Evolutionary conservation across 371 early-diverging fungal species (phyloP).

Genomic region (Rhizopus sp.): DNA sequence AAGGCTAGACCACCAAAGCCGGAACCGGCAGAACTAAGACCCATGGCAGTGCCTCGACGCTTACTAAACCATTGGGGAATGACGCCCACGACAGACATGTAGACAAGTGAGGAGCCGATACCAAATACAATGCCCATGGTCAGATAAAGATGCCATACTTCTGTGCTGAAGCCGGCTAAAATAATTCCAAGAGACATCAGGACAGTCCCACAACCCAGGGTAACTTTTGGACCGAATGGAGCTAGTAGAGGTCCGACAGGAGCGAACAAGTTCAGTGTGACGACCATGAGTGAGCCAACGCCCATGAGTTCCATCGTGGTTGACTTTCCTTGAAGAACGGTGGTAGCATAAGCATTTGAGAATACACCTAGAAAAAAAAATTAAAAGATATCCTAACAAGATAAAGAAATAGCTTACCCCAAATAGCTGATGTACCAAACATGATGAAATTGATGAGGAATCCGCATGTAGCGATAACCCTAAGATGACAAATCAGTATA

Average conservation of each 20-base stretch:
- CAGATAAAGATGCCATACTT: constrained; percentile 60
- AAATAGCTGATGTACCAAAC: constrained; percentile 41
- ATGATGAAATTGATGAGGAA: constrained; percentile 40
- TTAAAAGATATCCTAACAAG: constrained; percentile 1
- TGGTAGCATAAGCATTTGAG: constrained; percentile 36
- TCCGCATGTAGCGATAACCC: constrained; percentile 39
- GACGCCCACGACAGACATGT: constrained; percentile 40
- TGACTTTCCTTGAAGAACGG: constrained; percentile 35
- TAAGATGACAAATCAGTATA: constrained; percentile 8
- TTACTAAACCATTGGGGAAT: constrained; percentile 55
- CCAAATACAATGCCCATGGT: constrained; percentile 58
- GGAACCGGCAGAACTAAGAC: constrained; percentile 74
- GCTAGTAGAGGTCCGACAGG: constrained; percentile 46
- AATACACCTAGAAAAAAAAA: constrained; percentile 33
- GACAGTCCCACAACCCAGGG: constrained; percentile 43
- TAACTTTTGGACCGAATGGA: constrained; percentile 40
- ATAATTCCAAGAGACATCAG: constrained; percentile 52
- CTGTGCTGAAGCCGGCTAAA: constrained; percentile 45
- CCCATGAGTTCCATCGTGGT: constrained; percentile 48
- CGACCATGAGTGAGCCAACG: constrained; percentile 48
- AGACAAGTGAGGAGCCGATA: constrained; percentile 36
- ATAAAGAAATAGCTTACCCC: constrained; percentile 28
- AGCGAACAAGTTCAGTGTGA: constrained; percentile 44
- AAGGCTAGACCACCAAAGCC: constrained; percentile 71
- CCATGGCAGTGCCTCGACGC: constrained; percentile 60